Evolutionary conservation across 1,139 yeast species (phyloP).

Genomic region (Nakaseomyces kungkrabaensis): DNA sequence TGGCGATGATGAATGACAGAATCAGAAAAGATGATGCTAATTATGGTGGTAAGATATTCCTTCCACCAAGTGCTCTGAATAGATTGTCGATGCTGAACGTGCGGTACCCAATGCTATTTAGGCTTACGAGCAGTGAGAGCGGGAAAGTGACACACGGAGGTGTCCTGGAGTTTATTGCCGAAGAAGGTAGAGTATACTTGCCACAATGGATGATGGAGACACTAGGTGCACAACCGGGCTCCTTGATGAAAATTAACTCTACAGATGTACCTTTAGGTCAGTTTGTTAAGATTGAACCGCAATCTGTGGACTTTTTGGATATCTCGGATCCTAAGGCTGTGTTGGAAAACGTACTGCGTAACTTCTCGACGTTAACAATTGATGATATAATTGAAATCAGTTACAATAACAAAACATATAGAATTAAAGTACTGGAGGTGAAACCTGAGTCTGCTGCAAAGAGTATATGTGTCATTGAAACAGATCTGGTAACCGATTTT

Average conservation of each 20-base stretch:
- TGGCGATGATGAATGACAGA: conserved; percentile 80
- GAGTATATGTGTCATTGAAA: conserved; percentile 90
- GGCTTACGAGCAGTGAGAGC: conserved; percentile 58
- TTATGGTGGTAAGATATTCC: conserved; percentile 91
- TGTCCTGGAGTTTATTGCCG: conserved; percentile 92
- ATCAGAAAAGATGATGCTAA: conserved; percentile 74
- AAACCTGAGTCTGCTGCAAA: conserved; percentile 60
- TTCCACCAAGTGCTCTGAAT: conserved; percentile 88
- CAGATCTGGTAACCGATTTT: conserved; percentile 93
- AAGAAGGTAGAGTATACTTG: conserved; percentile 88
- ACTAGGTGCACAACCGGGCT: conserved; percentile 63
- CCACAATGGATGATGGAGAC: conserved; percentile 98
- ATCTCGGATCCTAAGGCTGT: conserved; percentile 96
- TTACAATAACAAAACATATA: conserved; percentile 72
- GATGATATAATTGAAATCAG: conserved; percentile 77
- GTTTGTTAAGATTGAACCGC: conserved; percentile 92
- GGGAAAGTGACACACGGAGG: conserved; percentile 70
- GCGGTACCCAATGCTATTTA: conserved; percentile 92
- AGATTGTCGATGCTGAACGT: conserved; percentile 82
- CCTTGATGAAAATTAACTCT: conserved; percentile 60
- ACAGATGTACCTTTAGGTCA: conserved; percentile 79
- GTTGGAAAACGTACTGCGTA: conserved; percentile 79
- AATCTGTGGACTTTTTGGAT: conserved; percentile 83
- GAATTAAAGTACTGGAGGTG: conserved; percentile 77
- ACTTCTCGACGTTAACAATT: conserved; percentile 79